Evolutionary conservation across 176 grass and related monocot genomes (phyloP), one percentile per base, ranked within the genome.

Genomic region (Aegilops tauschii): DNA sequence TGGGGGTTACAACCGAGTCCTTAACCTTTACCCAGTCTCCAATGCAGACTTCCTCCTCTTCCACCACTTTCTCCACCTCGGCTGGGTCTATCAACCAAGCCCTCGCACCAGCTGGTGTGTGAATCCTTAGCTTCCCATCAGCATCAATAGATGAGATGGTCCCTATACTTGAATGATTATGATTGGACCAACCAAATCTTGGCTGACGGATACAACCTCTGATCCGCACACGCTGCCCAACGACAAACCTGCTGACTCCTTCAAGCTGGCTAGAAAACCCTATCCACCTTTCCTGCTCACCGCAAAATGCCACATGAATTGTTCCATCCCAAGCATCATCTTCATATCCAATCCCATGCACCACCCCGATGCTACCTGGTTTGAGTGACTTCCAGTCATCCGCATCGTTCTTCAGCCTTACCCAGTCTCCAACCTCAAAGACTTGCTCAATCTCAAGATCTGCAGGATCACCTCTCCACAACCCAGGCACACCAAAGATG

Each of bases 1-100:
- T 92, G 28, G 97, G 97, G 29, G 92, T 93, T 63, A 32, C 45
- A 80, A 99, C 31, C 17, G 82, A 89, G 31, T 94, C 90, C 90
- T 95, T 93, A 67, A 99, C 94, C 87, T 94, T 99, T 20, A 97
- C 97, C 97, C 97, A 99, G 45, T 97, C 92, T 83, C 94, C 92
- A 4, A 97, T 86, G 14, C 86, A 71, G 6, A 99, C 73, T 88
- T 90, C 92, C 77, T 94, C 95, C 85, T 97, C 97, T 85, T 99
- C 97, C 86, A 84, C 97, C 47, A 99, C 87, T 77, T 84, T 89
- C 47, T 99, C 97, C 34, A 92, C 97, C 73, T 99, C 97, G 14
- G 92, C 88, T 25, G 97, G 97, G 58, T 99, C 97, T 80, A 99
- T 99, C 73, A 95, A 90, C 97, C 97, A 99, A 65, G 92, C 94